These are phyloP conservation scores for Neopestalotiopsis rosae DNA, from an alignment of 2,329 filamentous ascomycete genomes.

Conservation along the genomic window DNA sequence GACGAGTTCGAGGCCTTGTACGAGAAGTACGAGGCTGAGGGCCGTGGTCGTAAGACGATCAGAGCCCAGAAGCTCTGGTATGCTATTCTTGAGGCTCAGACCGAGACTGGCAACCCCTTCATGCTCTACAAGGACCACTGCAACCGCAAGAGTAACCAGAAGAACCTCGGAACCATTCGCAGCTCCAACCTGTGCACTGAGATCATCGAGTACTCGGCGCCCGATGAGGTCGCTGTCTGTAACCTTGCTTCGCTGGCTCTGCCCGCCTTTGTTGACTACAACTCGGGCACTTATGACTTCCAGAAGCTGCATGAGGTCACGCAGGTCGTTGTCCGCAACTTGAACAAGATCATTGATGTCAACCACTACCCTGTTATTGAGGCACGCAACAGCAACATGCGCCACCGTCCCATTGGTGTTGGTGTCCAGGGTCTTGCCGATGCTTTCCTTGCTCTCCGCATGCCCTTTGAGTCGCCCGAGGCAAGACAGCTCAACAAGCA, in stretches of 20 bases:
- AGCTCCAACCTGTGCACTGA: slow-evolving; percentile 99
- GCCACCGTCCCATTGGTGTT: slow-evolving; percentile 92
- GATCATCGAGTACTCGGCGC: slow-evolving; percentile 96
- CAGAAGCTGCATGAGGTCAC: slow-evolving; percentile 94
- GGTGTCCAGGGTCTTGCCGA: slow-evolving; percentile 98
- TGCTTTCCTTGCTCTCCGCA: slow-evolving; percentile 93
- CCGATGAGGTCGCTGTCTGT: slow-evolving; percentile 98
- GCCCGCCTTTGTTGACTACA: slow-evolving; percentile 88
- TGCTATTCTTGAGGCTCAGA: slow-evolving; percentile 96
- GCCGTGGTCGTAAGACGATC: slow-evolving; percentile 86
- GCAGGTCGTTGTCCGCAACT: slow-evolving; percentile 89
- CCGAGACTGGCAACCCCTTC: slow-evolving; percentile 98
- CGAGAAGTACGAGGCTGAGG: slow-evolving; percentile 87
- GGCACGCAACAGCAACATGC: slow-evolving; percentile 94
- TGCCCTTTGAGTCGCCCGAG: slow-evolving; percentile 96
- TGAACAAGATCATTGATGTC: slow-evolving; percentile 98
- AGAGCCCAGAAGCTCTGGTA: slow-evolving; percentile 99
- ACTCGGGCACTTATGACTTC: slow-evolving; percentile 88
- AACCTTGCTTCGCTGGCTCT: slow-evolving; percentile 95
- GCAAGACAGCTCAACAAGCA: slow-evolving; percentile 94
- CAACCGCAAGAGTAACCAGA: slow-evolving; percentile 99
- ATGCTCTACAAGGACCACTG: slow-evolving; percentile 99
- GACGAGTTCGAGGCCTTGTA: slow-evolving; percentile 97
- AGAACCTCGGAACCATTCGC: slow-evolving; percentile 97
- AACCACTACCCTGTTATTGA: slow-evolving; percentile 98